phyloP scores from a whole-genome alignment of 108 stramenopile species.

The Halocafeteria seosinensis region DNA sequence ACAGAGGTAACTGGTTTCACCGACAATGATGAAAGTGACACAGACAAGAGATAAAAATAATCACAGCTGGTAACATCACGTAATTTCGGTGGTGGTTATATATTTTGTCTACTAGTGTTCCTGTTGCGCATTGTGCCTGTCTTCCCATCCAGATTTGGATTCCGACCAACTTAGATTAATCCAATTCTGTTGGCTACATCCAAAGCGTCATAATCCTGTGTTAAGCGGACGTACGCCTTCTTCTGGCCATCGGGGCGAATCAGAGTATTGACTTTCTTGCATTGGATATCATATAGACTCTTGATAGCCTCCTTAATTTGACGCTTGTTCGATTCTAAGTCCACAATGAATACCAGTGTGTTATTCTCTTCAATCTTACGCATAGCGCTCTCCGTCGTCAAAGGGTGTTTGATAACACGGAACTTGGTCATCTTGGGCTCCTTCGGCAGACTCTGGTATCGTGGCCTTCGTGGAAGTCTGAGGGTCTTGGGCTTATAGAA shows the following conservation, averaged over 20 bases:
- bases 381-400: constrained; percentile 97
- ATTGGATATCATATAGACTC: constrained; percentile 86
- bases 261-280: constrained; percentile 94
- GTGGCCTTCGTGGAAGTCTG: constrained; percentile 58
- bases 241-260: constrained; percentile 94
- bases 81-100: too few relatives aligned
- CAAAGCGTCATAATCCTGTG: constrained; percentile 91
- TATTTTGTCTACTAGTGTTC: too few relatives aligned
- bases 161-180: constrained; percentile 52
- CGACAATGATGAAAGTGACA: too few relatives aligned
- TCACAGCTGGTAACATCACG: too few relatives aligned
- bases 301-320: constrained; percentile 97
- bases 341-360: constrained; percentile 98
- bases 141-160: too few relatives aligned
- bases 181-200: constrained; percentile 98
- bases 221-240: constrained; percentile 94
- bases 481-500: constrained; percentile 95
- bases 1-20: too few relatives aligned
- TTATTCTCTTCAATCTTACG: constrained; percentile 99
- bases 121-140: too few relatives aligned
- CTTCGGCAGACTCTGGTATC: constrained; percentile 55
- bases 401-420: constrained; percentile 87
- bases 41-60: too few relatives aligned
- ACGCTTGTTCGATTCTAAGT: constrained; percentile 94
- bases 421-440: constrained; percentile 33